Percentiles rank a stretch among this genome's conserved stretches.
phyloP scores from a whole-genome alignment of 2,329 filamentous ascomycete species.

The Colletotrichum sp. region DNA sequence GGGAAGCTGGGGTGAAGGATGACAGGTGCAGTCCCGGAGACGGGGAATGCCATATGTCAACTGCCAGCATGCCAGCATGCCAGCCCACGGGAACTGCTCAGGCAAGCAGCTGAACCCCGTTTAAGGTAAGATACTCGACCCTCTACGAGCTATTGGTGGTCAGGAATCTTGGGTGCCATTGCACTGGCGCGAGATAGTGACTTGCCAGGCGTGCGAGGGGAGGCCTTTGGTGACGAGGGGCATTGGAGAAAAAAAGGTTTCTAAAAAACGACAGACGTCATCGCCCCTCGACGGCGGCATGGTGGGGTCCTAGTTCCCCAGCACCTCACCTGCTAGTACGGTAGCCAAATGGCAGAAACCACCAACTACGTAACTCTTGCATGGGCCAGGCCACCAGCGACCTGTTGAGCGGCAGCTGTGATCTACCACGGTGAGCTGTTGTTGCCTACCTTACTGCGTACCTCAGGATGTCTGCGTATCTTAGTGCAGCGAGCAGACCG shows the following conservation, averaged over 20 bases:
- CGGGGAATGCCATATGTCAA: not conserved
- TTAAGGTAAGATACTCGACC: not conserved
- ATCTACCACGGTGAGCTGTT: not conserved
- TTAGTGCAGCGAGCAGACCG: not conserved
- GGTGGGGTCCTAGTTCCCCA: conserved; percentile 4
- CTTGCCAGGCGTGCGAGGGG: not conserved
- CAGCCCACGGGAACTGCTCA: not conserved
- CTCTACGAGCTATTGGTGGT: not conserved
- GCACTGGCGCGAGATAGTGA: not conserved
- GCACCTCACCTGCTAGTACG: not conserved
- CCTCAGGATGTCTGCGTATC: not conserved
- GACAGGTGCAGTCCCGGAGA: not conserved
- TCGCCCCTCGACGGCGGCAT: conserved; percentile 8
- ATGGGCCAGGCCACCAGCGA: conserved; percentile 1
- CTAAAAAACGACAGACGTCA: conserved; percentile 8
- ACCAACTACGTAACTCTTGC: conserved; percentile 18
- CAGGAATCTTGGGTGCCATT: not conserved
- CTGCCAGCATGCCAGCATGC: not conserved
- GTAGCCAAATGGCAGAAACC: not conserved
- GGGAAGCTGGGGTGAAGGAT: conserved; percentile 9
- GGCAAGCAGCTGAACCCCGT: not conserved
- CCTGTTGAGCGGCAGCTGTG: not conserved
- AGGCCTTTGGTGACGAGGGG: not conserved
- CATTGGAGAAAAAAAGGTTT: not conserved
- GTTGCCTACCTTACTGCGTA: not conserved